Evolutionary conservation across 768 basidiomycete species (phyloP).

Genomic region (Amanita brunnescens): DNA sequence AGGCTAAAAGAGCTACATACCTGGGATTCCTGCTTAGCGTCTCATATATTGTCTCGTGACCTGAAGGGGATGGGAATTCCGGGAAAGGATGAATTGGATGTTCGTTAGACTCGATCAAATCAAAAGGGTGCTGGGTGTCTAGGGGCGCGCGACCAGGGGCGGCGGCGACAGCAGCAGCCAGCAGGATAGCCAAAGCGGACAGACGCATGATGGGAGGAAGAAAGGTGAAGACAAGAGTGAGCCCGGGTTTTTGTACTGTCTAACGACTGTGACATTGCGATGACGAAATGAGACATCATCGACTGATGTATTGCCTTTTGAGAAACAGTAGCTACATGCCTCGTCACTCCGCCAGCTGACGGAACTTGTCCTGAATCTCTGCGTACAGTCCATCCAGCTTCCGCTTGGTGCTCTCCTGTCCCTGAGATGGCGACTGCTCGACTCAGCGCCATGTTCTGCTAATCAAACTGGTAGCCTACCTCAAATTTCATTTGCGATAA

Average conservation of each 20-base stretch:
- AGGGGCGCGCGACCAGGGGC: neutral
- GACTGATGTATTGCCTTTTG: neutral
- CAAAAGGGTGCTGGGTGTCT: neutral
- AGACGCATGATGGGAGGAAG: neutral
- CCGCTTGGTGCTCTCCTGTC: conserved; percentile 72
- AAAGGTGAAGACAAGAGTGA: neutral
- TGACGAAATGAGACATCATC: conserved; percentile 5
- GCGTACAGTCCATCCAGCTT: conserved; percentile 73
- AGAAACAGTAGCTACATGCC: neutral
- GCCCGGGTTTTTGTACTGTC: neutral
- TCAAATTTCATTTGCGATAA: conserved; percentile 99
- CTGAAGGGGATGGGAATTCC: conserved; percentile 1
- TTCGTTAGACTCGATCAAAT: neutral
- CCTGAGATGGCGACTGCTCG: conserved; percentile 79
- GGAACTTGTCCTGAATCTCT: conserved; percentile 92
- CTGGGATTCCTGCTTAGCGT: conserved; percentile 12
- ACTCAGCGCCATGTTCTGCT: conserved; percentile 3
- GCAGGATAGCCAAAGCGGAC: neutral
- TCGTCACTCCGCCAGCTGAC: conserved; percentile 67
- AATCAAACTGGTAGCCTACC: conserved; percentile 35
- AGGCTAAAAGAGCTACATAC: conserved; percentile 6
- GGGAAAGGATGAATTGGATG: conserved; percentile 1
- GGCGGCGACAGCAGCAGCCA: neutral
- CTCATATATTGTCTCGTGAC: conserved; percentile 2
- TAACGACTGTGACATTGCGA: conserved; percentile 2